Evolutionary conservation across 805 yeast genomes (phyloP).

Genomic region (Lachancea sp.): DNA sequence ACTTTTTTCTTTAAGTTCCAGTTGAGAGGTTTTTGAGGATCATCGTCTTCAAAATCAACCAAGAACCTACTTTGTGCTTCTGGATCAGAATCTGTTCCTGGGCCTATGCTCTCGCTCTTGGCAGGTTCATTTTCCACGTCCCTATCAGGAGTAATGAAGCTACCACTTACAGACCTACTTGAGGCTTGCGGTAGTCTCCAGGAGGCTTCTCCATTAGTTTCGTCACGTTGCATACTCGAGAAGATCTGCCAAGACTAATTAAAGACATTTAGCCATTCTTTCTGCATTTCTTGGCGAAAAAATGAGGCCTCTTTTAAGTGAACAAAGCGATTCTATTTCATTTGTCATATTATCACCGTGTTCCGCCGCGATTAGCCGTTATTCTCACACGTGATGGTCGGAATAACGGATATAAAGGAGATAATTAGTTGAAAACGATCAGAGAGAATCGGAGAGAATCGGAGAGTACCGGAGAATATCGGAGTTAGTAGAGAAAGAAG

Average conservation of each 20-base stretch:
- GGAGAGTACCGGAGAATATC: no score
- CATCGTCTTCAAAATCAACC: not conserved
- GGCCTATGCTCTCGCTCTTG: not conserved
- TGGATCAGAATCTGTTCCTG: not conserved
- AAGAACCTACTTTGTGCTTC: not conserved
- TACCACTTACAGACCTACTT: not conserved
- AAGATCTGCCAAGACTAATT: not conserved
- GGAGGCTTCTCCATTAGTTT: not conserved
- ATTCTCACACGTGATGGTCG: no score
- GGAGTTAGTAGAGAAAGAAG: no score
- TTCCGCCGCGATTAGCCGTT: no score
- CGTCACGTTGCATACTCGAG: not conserved
- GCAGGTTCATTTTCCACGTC: not conserved
- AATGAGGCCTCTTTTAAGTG: no score
- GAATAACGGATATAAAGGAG: no score
- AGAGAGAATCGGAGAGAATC: no score
- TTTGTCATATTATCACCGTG: no score
- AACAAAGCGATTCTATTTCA: no score
- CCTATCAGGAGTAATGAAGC: not conserved
- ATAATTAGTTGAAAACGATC: no score
- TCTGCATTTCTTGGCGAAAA: not conserved
- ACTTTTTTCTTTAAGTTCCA: not conserved
- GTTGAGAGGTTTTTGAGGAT: not conserved
- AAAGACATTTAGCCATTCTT: not conserved
- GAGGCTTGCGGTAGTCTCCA: not conserved